Percentiles rank a stretch among this genome's conserved stretches.
These are phyloP conservation scores for Punctularia strigosozonata DNA, from an alignment of 768 basidiomycete genomes.

Conservation along the genomic window DNA sequence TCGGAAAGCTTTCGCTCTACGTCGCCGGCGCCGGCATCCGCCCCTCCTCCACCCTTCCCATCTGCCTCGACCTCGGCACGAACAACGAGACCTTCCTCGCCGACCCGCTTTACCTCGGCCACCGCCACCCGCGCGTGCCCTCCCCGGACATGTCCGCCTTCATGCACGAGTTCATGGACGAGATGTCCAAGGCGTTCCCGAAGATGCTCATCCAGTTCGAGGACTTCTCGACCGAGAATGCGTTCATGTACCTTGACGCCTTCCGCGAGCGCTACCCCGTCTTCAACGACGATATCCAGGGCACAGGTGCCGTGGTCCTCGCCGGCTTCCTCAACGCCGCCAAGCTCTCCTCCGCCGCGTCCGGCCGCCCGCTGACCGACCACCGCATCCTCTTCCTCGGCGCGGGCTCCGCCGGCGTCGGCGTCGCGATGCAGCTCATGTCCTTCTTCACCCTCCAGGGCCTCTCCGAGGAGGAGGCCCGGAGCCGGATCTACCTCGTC, in stretches of 20 bases:
- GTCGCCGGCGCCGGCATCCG: constrained; percentile 82
- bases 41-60: constrained; percentile 68
- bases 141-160: constrained; percentile 63
- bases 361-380: constrained; percentile 51
- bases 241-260: constrained; percentile 72
- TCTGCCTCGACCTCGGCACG: constrained; percentile 82
- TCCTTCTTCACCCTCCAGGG: constrained; percentile 84
- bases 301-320: constrained; percentile 85
- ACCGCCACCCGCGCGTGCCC: constrained; percentile 56
- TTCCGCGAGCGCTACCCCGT: constrained; percentile 68
- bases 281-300: constrained; percentile 84
- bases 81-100: constrained; percentile 71
- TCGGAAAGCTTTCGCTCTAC: constrained; percentile 89
- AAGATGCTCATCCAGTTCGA: constrained; percentile 82
- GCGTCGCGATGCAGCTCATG: constrained; percentile 80
- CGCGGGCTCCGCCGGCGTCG: constrained; percentile 86
- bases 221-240: constrained; percentile 90
- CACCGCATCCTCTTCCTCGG: constrained; percentile 91
- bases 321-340: constrained; percentile 87
- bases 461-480: constrained; percentile 65
- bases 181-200: constrained; percentile 65
- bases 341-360: constrained; percentile 57
- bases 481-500: constrained; percentile 65
- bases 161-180: constrained; percentile 90
- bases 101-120: constrained; percentile 85